Evolutionary conservation across 2,329 filamentous ascomycete species (phyloP).

Genomic region (Hypoxylon sp.): DNA sequence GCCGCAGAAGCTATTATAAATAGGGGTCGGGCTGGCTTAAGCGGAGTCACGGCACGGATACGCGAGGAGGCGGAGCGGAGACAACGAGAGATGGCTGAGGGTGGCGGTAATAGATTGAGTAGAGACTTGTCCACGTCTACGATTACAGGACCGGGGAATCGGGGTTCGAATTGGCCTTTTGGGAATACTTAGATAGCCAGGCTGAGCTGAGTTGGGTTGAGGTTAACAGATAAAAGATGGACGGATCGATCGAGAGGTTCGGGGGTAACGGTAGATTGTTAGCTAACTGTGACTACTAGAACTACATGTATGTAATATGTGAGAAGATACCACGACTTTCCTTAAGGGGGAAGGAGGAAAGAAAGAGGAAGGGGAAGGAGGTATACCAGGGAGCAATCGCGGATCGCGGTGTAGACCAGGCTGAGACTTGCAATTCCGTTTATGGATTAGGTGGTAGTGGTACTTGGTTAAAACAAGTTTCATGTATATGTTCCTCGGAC

Average conservation of each 20-base stretch:
- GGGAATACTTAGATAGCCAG: conserved; percentile 19
- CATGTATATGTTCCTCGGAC: not conserved
- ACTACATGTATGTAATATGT: conserved; percentile 16
- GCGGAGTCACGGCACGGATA: conserved; percentile 24
- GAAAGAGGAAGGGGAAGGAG: not conserved
- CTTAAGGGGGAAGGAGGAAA: not conserved
- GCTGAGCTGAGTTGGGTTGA: not conserved
- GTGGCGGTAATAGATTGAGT: conserved; percentile 10
- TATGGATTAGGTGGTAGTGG: not conserved
- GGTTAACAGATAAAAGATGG: not conserved
- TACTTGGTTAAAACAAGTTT: conserved; percentile 1
- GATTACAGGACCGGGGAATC: not conserved
- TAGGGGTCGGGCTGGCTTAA: conserved; percentile 18
- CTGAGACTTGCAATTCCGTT: conserved; percentile 12
- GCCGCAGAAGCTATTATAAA: conserved; percentile 40
- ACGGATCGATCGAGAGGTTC: conserved; percentile 2
- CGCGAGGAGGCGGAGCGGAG: conserved; percentile 35
- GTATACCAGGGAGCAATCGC: conserved; percentile 1
- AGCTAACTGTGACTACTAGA: not conserved
- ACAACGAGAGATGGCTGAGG: conserved; percentile 12
- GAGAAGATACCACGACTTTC: conserved; percentile 23
- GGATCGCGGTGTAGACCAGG: conserved; percentile 2
- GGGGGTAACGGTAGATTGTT: conserved; percentile 10
- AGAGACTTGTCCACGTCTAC: not conserved
- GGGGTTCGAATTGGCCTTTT: conserved; percentile 39